phyloP scores from a whole-genome alignment of 2,329 filamentous ascomycete species.

The Arthroderma sp. region DNA sequence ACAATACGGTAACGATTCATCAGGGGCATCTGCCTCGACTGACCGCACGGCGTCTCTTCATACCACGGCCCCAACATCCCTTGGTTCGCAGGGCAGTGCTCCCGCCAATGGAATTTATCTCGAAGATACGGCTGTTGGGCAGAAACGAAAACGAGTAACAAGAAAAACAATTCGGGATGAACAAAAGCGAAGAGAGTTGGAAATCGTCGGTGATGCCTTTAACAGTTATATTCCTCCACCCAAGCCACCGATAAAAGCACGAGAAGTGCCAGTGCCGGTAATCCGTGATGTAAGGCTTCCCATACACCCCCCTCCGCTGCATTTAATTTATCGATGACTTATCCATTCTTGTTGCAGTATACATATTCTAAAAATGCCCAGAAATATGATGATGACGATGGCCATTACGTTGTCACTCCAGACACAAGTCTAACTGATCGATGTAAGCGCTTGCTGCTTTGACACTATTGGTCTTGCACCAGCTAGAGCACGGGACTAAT shows the following conservation, averaged over 20 bases:
- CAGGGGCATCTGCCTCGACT: slow-evolving; percentile 62
- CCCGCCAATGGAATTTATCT: slow-evolving; percentile 48
- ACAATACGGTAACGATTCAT: slow-evolving; percentile 51
- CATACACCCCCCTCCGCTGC: no score
- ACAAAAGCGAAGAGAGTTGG: slow-evolving; percentile 62
- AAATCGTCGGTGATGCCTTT: slow-evolving; percentile 56
- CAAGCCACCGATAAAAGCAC: slow-evolving; percentile 79
- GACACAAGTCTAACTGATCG: slow-evolving; percentile 75
- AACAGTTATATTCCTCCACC: slow-evolving; percentile 74
- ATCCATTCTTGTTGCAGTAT: slow-evolving; percentile 23
- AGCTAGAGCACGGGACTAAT: not conserved
- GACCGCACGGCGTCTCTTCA: slow-evolving; percentile 73
- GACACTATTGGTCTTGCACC: not conserved
- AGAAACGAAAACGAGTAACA: slow-evolving; percentile 77
- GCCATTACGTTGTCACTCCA: slow-evolving; percentile 87
- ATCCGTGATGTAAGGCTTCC: slow-evolving; percentile 42
- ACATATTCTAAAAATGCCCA: slow-evolving; percentile 37
- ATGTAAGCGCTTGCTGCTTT: slow-evolving; percentile 50
- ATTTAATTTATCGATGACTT: not conserved
- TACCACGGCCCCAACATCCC: slow-evolving; percentile 79
- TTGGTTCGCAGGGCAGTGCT: slow-evolving; percentile 50
- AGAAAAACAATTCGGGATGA: slow-evolving; percentile 72
- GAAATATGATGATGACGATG: slow-evolving; percentile 91
- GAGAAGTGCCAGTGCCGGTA: slow-evolving; percentile 55
- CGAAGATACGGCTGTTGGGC: slow-evolving; percentile 56